Conservation (phyloP, 257 asterid genomes). For the Coffea canephora region DNA sequence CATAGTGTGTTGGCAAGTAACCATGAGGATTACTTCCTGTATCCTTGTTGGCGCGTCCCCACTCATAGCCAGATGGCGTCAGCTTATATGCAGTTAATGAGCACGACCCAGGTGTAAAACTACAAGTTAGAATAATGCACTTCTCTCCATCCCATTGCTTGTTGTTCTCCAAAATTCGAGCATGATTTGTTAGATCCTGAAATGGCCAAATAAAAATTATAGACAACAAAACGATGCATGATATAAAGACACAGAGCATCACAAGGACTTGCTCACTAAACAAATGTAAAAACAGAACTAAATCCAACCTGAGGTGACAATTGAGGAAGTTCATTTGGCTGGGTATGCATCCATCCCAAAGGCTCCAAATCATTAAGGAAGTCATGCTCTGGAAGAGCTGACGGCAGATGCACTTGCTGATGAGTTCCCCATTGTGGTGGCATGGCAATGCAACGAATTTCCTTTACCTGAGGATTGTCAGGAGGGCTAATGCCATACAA, state of each 20-base stretch:
- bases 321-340: conserved; percentile 97
- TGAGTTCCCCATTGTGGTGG: conserved; percentile 99
- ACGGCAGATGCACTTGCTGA: conserved; percentile 94
- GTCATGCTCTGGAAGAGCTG: conserved; percentile 88
- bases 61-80: conserved; percentile 94
- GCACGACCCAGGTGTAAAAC: conserved; percentile 98
- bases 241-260: no score
- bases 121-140: conserved; percentile 91
- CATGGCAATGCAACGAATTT: conserved; percentile 94
- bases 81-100: conserved; percentile 90
- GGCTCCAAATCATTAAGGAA: conserved; percentile 93
- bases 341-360: conserved; percentile 99
- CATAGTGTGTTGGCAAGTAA: conserved; percentile 89
- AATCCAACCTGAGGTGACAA: conserved; percentile 78
- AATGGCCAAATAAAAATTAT: conserved; percentile 8
- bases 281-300: neutral
- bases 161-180: conserved; percentile 74
- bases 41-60: conserved; percentile 96
- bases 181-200: conserved; percentile 82
- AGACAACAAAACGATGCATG: neutral
- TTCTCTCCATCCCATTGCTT: conserved; percentile 99
- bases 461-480: conserved; percentile 98
- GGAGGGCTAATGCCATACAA: conserved; percentile 97
- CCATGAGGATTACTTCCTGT: conserved; percentile 93
- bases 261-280: neutral